A percentile compares a stretch with the other conserved stretches of the same genome.
phyloP scores from a whole-genome alignment of 78 protist genomes.

The Acrasis kona region DNA sequence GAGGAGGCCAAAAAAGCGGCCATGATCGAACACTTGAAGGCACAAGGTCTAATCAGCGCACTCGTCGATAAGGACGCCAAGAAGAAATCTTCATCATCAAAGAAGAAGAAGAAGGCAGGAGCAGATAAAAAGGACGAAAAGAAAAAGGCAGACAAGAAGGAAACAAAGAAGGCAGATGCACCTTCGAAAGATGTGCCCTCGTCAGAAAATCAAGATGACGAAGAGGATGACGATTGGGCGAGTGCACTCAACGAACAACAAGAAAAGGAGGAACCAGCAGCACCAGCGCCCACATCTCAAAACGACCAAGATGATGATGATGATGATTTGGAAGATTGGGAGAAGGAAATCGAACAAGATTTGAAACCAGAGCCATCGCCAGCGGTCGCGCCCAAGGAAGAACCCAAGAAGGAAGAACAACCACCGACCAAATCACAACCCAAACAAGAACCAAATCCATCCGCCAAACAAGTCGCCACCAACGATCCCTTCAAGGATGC shows the following conservation, averaged over 20 bases:
- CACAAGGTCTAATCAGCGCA: background rate
- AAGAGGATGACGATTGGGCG: background rate
- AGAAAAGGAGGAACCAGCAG: background rate
- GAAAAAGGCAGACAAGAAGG: background rate
- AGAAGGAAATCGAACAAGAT: background rate
- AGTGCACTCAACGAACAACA: background rate
- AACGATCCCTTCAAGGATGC: conserved; percentile 1
- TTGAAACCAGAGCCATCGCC: background rate
- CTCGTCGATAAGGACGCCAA: background rate
- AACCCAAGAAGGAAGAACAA: background rate
- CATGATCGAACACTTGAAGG: background rate
- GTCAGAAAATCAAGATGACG: background rate
- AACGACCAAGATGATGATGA: background rate
- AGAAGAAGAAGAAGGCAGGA: background rate
- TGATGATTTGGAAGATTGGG: conserved; percentile 16
- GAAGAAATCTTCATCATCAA: background rate
- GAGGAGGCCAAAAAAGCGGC: background rate
- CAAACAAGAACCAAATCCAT: background rate
- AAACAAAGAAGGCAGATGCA: background rate
- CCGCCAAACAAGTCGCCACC: background rate
- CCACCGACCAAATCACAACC: background rate
- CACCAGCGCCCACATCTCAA: background rate
- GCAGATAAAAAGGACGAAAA: conserved; percentile 8
- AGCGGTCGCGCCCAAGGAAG: background rate
- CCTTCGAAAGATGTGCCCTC: background rate